phyloP scores from a whole-genome alignment of 768 basidiomycete species.

The Lentinula guzmanii region DNA sequence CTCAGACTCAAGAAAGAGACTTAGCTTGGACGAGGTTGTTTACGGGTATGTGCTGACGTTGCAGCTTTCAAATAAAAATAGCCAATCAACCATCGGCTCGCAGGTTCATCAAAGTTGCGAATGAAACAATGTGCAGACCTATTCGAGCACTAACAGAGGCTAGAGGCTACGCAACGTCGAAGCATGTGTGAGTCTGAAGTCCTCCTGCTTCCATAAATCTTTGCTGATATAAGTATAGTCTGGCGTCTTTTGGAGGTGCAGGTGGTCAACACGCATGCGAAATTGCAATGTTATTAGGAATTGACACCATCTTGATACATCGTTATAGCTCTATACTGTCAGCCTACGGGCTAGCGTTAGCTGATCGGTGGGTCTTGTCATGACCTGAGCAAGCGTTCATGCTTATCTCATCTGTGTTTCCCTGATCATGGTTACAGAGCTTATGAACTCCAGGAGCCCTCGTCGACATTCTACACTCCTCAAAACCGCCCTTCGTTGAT shows the following conservation, averaged over 20 bases:
- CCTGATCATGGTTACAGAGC: conserved; percentile 41
- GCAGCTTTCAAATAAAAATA: background rate
- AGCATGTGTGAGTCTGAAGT: conserved; percentile 48
- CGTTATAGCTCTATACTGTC: conserved; percentile 90
- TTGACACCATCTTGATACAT: conserved; percentile 83
- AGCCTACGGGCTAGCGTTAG: conserved; percentile 90
- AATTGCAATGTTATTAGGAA: conserved; percentile 81
- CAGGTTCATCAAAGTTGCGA: conserved; percentile 93
- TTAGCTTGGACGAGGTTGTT: conserved; percentile 78
- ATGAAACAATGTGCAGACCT: conserved; percentile 94
- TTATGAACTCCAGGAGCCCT: conserved; percentile 86
- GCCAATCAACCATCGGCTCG: background rate
- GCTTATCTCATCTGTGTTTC: no score
- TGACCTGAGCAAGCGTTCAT: no score
- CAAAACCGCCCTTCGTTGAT: conserved; percentile 50
- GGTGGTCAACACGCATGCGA: conserved; percentile 94
- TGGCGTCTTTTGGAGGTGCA: conserved; percentile 86
- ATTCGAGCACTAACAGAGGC: conserved; percentile 91
- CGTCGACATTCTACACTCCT: conserved; percentile 68
- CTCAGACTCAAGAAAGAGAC: conserved; percentile 26
- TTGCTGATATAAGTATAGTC: conserved; percentile 27
- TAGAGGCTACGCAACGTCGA: conserved; percentile 74
- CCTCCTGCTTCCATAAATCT: background rate
- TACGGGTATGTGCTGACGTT: conserved; percentile 57
- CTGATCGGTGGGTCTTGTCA: conserved; percentile 47